phyloP scores from a whole-genome alignment of 1,284 basidiomycete genomes.

The Hemileia vastatrix region DNA sequence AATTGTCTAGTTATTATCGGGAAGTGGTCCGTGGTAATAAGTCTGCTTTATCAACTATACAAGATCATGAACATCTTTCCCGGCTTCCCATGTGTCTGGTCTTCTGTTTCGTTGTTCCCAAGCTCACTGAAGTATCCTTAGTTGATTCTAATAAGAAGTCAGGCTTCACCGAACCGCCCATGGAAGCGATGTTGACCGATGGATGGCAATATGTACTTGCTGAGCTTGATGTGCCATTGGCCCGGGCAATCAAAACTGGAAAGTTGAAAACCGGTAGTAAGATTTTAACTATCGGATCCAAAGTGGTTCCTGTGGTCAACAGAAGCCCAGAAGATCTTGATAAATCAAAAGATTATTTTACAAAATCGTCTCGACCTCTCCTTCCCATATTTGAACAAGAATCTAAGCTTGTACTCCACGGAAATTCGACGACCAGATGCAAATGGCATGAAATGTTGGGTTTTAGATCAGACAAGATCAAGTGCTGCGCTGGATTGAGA shows the following conservation, averaged over 20 bases:
- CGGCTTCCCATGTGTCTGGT: constrained; percentile 13
- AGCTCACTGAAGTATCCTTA: no score
- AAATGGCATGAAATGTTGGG: constrained; percentile 13
- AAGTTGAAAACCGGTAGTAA: constrained; percentile 9
- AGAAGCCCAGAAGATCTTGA: not conserved
- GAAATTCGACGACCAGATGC: constrained; percentile 6
- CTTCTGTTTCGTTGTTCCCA: no score
- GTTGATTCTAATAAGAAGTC: no score
- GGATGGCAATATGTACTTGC: constrained; percentile 18
- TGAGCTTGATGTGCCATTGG: not conserved
- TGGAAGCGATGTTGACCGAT: no score
- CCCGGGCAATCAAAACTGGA: constrained; percentile 2
- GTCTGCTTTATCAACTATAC: constrained; percentile 4
- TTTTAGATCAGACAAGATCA: not conserved
- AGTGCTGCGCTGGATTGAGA: not conserved
- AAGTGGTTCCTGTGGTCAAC: not conserved
- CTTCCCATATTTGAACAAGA: no score
- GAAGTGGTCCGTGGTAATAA: constrained; percentile 14
- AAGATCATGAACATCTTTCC: constrained; percentile 9
- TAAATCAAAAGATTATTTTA: not conserved
- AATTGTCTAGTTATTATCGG: constrained; percentile 12
- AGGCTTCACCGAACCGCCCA: no score
- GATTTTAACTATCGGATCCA: constrained; percentile 6
- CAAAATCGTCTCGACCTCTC: no score
- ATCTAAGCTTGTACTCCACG: constrained; percentile 4